A percentile compares a stretch with the other conserved stretches of the same genome.
Conservation (phyloP, 768 basidiomycete genomes). For the Pleurotus salmoneostramineus region DNA sequence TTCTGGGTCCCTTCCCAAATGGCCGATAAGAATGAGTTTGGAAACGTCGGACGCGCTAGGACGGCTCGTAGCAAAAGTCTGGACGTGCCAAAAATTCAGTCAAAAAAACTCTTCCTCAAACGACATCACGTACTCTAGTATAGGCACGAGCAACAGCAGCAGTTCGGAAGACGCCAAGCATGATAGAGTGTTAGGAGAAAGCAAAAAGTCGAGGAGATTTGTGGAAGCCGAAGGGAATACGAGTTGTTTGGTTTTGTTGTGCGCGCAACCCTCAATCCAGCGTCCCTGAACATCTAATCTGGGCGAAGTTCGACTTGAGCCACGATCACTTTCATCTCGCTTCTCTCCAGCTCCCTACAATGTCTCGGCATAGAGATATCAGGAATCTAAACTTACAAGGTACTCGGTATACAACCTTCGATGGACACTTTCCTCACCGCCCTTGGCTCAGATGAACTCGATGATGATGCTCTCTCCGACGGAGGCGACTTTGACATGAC, state of each 20-base stretch:
- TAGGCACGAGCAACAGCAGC: conserved; percentile 33
- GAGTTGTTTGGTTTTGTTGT: conserved; percentile 17
- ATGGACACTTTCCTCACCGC: neutral
- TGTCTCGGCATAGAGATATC: conserved; percentile 93
- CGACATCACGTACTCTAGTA: conserved; percentile 41
- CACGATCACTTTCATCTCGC: conserved; percentile 5
- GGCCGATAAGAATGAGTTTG: conserved; percentile 75
- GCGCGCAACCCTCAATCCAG: neutral
- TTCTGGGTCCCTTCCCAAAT: conserved; percentile 69
- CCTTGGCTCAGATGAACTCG: conserved; percentile 66
- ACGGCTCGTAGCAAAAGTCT: conserved; percentile 66
- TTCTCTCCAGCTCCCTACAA: conserved; percentile 23
- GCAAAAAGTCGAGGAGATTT: neutral
- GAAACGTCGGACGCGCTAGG: conserved; percentile 59
- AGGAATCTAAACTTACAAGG: conserved; percentile 82
- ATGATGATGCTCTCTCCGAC: conserved; percentile 77
- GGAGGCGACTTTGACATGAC: conserved; percentile 79
- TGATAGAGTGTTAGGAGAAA: conserved; percentile 18
- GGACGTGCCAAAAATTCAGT: conserved; percentile 3
- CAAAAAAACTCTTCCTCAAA: neutral
- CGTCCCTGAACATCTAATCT: neutral
- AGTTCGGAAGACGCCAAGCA: conserved; percentile 52
- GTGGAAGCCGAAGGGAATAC: neutral
- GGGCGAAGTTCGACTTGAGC: neutral
- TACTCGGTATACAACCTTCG: conserved; percentile 16